Percentiles rank a stretch among this genome's conserved stretches.
phyloP scores from a whole-genome alignment of 139 green algal species.

The Edaphochlamys debaryana region DNA sequence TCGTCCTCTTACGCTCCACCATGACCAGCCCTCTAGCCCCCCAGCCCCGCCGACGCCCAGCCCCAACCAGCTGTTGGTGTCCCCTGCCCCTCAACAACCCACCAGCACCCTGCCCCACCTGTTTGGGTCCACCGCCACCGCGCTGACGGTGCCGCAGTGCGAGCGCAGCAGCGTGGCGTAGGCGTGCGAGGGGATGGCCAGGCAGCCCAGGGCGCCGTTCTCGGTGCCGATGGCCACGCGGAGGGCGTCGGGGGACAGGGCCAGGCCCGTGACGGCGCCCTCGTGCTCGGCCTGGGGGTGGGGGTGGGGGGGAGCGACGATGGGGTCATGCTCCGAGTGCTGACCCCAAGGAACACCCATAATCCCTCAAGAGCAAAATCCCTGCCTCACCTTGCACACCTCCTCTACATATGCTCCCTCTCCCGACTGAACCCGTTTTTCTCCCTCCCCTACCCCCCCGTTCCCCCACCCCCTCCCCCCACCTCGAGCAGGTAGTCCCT shows the following conservation, averaged over 20 bases:
- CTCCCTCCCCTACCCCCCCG: too few species aligned
- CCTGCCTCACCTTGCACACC: not conserved
- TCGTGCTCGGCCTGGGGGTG: conserved; percentile 77
- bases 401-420: too few species aligned
- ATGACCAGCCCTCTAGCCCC: too few species aligned
- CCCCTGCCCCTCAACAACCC: too few species aligned
- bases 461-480: too few species aligned
- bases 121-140: conserved; percentile 63
- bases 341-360: too few species aligned
- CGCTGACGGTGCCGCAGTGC: conserved; percentile 71
- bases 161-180: conserved; percentile 80
- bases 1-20: too few species aligned
- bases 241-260: conserved; percentile 72
- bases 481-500: conserved; percentile 80
- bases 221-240: conserved; percentile 72
- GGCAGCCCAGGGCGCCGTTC: conserved; percentile 71
- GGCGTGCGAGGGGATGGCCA: conserved; percentile 75
- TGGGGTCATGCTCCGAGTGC: too few species aligned
- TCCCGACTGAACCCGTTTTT: too few species aligned
- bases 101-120: conserved; percentile 31
- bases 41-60: too few species aligned
- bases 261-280: conserved; percentile 69
- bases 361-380: too few species aligned
- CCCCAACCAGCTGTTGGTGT: too few species aligned
- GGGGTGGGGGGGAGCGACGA: not conserved